A percentile compares a stretch with the other conserved stretches of the same genome.
These are phyloP conservation scores for Polygonum maritimum DNA, from an alignment of 148 eudicot genomes.

Conservation along the genomic window DNA sequence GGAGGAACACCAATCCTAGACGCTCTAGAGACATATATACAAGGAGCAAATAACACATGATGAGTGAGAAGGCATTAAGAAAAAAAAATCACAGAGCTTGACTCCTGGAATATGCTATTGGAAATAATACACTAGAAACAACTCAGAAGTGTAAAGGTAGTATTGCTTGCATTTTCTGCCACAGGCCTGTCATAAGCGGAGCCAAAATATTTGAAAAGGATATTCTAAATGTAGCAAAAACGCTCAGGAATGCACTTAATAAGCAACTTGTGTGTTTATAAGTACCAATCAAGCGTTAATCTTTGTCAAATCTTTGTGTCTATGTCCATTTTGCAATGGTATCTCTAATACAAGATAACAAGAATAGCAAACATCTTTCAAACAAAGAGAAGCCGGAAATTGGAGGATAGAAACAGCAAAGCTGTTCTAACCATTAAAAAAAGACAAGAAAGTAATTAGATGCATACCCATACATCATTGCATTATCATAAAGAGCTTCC, in stretches of 20 bases:
- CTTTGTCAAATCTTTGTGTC: not conserved
- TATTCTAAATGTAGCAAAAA: not conserved
- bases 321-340: not conserved
- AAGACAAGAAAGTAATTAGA: not conserved
- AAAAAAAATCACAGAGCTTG: not conserved
- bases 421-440: not conserved
- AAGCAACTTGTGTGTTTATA: not conserved
- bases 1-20: conserved; percentile 44
- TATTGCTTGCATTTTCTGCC: not conserved
- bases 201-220: not conserved
- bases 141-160: not conserved
- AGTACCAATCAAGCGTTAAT: not conserved
- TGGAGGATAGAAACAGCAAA: not conserved
- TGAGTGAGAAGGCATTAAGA: not conserved
- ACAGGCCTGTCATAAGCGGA: not conserved
- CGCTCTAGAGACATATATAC: conserved; percentile 22
- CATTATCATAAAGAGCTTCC: conserved; percentile 83
- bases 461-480: conserved; percentile 53
- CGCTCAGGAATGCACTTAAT: not conserved
- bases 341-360: not conserved
- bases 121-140: not conserved
- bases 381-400: not conserved
- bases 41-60: not conserved
- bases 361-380: not conserved
- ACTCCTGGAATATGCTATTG: not conserved